Percentiles rank a stretch among this genome's conserved stretches.
phyloP scores from a whole-genome alignment of 2,329 filamentous ascomycete species.

The Aspergillus calidoustus region DNA sequence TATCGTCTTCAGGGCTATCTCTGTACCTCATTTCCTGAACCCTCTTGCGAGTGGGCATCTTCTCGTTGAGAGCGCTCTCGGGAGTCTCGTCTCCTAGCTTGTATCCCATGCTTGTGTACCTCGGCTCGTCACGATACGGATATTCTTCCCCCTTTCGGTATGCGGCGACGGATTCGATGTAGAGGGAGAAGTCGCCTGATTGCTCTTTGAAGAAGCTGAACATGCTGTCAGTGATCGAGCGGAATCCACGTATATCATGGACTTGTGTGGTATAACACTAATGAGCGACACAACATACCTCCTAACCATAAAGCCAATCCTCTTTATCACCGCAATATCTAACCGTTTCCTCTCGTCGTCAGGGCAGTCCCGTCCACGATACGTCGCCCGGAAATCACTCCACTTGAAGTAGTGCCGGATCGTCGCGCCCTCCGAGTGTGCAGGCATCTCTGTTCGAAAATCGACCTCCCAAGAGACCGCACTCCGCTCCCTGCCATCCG shows the following conservation, averaged over 20 bases:
- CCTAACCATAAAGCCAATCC: conserved; percentile 78
- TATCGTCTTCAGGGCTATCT: neutral
- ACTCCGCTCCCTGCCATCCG: conserved; percentile 70
- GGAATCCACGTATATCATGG: neutral
- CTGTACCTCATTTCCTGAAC: neutral
- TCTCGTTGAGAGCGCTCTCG: neutral
- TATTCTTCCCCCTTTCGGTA: conserved; percentile 24
- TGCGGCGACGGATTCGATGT: conserved; percentile 60
- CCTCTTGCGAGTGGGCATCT: neutral
- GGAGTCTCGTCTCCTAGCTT: neutral
- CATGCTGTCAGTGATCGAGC: conserved; percentile 16
- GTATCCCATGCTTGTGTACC: neutral
- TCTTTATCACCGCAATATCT: conserved; percentile 63
- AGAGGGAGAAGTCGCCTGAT: conserved; percentile 68
- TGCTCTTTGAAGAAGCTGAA: conserved; percentile 78
- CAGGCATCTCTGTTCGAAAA: conserved; percentile 48
- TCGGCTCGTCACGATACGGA: neutral
- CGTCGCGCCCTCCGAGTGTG: conserved; percentile 29
- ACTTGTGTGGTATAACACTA: neutral
- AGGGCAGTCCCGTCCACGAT: conserved; percentile 68
- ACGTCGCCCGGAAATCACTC: conserved; percentile 70
- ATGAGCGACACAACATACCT: conserved; percentile 58
- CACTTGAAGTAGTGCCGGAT: conserved; percentile 62
- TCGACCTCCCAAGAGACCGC: conserved; percentile 76
- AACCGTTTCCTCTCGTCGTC: conserved; percentile 56